Conservation (phyloP, 1,284 basidiomycete species). For the Cryptococcus sp. region DNA sequence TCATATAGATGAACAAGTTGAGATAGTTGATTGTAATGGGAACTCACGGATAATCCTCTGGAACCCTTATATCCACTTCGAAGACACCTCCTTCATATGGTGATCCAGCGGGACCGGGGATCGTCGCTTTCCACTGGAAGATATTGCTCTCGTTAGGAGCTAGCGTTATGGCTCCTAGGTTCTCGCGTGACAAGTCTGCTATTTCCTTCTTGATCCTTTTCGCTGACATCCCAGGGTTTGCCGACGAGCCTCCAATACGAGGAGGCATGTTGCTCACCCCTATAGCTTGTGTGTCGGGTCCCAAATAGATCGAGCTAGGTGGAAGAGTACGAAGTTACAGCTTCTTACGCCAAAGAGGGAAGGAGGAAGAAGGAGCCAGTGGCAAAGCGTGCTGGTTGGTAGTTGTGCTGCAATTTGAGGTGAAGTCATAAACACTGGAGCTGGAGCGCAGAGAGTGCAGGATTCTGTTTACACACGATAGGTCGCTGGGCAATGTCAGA, state of each 20-base stretch:
- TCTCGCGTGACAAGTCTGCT: slow-evolving; percentile 76
- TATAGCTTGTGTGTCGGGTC: too few species aligned
- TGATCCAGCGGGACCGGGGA: slow-evolving; percentile 81
- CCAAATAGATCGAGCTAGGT: too few species aligned
- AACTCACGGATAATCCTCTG: slow-evolving; percentile 79
- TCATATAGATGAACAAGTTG: too few species aligned
- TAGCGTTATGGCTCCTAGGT: slow-evolving; percentile 72
- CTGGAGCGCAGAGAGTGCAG: too few species aligned
- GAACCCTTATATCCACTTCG: slow-evolving; percentile 69
- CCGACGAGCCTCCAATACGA: background rate
- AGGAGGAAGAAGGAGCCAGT: background rate
- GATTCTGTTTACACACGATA: too few species aligned
- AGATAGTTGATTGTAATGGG: background rate
- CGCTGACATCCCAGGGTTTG: slow-evolving; percentile 67
- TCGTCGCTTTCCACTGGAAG: slow-evolving; percentile 66
- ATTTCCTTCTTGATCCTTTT: slow-evolving; percentile 89
- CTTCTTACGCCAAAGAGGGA: background rate
- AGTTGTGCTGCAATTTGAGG: too few species aligned
- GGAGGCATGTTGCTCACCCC: background rate
- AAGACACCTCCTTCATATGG: slow-evolving; percentile 87
- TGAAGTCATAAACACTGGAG: too few species aligned
- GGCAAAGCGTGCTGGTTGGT: too few species aligned
- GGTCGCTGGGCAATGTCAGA: background rate
- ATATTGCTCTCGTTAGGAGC: slow-evolving; percentile 62
- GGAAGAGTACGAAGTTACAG: background rate